Evolutionary conservation across 208 protist species (phyloP), one percentile per base, ranked within the genome.

Genomic region (Leishmania amazonensis): DNA sequence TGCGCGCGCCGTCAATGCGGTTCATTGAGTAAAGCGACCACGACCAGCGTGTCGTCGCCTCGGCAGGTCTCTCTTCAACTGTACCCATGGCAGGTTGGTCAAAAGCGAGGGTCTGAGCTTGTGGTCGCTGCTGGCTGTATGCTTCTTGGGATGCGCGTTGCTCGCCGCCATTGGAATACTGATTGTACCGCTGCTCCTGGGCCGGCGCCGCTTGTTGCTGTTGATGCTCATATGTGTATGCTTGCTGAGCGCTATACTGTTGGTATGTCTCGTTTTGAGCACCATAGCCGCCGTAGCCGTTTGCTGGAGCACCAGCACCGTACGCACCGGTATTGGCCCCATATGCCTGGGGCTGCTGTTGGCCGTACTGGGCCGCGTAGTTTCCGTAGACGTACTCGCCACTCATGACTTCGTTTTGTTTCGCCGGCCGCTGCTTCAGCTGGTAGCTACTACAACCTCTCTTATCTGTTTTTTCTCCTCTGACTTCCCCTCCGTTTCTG

Each of bases 21-120:
- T 94, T 97, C 13, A 93, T 93, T 45, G 99, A 99, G 91, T 97
- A 99, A 7, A 98, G 81, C 83, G 98, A 98, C 97, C 98, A 99
- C 24, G 96, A 98, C 91, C 98, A 99, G 67, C 99, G 95, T 47
- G 85, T 88, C 15, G 88, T 78, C 17, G 78, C 80, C 42, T 72
- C 81, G n/a, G 47, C 76, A 31, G 40, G 54, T 21, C 28, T 74
- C 60, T 83, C 31, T 57, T 73, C 88, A n/a, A 85, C 81, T 70
- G 54, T 88, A 19, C 78, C 88, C 40, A 67, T 40, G 28, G 47
- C 78, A 1, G 82, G 78, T 45, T 81, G 83, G 49, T 72, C 75
- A 54, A 73, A 60, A 40, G 78, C 17, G 62, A 35, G 49, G 7
- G 64, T 54, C 76, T 88, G 84, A 40, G 87, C 81, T 58, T 83